Evolutionary conservation across 495 filamentous ascomycete genomes (phyloP), one percentile per base, ranked within the genome.

Genomic region (Oidiodendron maius): DNA sequence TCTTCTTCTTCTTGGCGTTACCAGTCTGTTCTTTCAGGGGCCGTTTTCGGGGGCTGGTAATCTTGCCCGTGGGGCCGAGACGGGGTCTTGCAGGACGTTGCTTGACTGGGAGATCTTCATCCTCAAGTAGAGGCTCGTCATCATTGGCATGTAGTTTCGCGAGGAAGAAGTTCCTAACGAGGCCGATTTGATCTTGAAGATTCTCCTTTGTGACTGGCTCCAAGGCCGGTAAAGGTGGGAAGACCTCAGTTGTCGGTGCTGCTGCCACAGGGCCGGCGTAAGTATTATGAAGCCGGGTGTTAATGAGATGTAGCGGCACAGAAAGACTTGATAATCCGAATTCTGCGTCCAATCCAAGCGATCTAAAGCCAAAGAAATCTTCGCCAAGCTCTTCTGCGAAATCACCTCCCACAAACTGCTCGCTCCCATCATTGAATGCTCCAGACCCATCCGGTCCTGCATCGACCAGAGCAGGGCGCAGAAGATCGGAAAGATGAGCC

Each of bases 291-390:
- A 98, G 88, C 57, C 90, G 79, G 46, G 87, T 91, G 61, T 96
- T 91, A 15, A 99, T 75, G 16, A 99, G 78, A 71, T 99, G 93
- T 17, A 99, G 74, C 16, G 93, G 93, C 25, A 99, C 93, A 28
- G 86, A 91, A 37, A 96, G 75, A 38, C 84, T 83, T 16, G 86
- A 81, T 45, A 91, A 73, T 12, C 89, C 88, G 60, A 96, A 82
- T 60, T 98, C 93, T 48, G 78, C 82, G 58, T 95, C 91, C 23
- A 98, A 74, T 15, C 93, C 93, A 26, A 97, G 75, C 53, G 95
- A 91, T 63, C 91, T 91, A 77, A 99, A 96, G 9, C 93, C 93
- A 55, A 99, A 97, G 76, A 96, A 99, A 68, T 99, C 93, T 66
- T 96, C 93, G 50, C 88, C 91, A 24, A 97, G 84, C 57, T 97